Evolutionary conservation across 176 grass and related monocot species (phyloP).

Genomic region (Pharus latifolius): DNA sequence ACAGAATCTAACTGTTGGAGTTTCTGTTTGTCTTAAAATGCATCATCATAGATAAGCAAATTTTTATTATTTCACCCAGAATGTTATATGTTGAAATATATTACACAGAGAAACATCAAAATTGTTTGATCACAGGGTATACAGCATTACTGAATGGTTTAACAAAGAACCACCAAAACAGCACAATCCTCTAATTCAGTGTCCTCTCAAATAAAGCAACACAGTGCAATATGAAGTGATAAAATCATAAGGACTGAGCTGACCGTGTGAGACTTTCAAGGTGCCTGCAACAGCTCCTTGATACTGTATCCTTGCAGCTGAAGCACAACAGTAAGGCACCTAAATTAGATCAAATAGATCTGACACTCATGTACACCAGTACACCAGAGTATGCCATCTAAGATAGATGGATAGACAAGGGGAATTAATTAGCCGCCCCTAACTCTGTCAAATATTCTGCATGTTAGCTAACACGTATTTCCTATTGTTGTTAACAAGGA

Average conservation of each 20-base stretch:
- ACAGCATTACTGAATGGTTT: background rate
- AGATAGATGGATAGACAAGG: background rate
- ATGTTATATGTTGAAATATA: background rate
- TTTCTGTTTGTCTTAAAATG: background rate
- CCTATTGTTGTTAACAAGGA: background rate
- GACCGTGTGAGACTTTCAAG: slow-evolving; percentile 30
- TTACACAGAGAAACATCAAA: background rate
- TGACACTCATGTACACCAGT: background rate
- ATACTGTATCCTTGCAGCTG: slow-evolving; percentile 89
- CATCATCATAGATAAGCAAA: background rate
- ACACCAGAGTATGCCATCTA: background rate
- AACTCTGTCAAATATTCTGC: background rate
- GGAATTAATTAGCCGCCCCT: background rate
- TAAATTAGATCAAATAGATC: background rate
- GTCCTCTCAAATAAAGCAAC: background rate
- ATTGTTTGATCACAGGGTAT: background rate
- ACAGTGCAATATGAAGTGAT: background rate
- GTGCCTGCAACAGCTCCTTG: slow-evolving; percentile 70
- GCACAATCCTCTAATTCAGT: background rate
- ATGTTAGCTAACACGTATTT: background rate
- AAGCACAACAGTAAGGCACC: background rate
- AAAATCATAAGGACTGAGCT: background rate
- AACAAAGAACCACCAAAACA: background rate
- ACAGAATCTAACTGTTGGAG: background rate
- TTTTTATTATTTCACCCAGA: background rate